phyloP scores from a whole-genome alignment of 257 asterid genomes.

The Leptodermis oblonga region DNA sequence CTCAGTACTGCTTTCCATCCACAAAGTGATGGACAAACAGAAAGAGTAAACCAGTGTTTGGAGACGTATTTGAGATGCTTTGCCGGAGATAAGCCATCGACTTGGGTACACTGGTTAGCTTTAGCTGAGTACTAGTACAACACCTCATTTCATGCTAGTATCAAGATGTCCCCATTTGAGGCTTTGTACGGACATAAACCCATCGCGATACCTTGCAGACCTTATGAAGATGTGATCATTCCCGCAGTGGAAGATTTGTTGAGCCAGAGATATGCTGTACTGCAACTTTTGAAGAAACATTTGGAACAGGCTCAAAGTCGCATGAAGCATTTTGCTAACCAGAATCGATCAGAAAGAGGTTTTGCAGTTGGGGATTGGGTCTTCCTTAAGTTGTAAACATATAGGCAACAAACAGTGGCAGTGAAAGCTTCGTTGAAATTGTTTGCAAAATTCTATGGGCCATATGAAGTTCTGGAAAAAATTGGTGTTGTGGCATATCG shows the following conservation, averaged over 20 bases:
- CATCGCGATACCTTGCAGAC: accelerated
- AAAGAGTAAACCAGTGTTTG: not conserved
- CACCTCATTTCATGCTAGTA: not conserved
- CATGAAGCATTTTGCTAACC: slow-evolving; percentile 1
- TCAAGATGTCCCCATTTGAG: too few species aligned
- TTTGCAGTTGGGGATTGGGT: slow-evolving; percentile 11
- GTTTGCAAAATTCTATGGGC: not conserved
- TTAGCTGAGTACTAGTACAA: slow-evolving; percentile 13
- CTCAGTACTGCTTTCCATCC: not conserved
- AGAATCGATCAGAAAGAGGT: not conserved
- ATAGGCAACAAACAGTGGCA: not conserved
- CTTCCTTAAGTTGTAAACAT: not conserved
- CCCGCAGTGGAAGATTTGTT: not conserved
- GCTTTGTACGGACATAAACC: slow-evolving; percentile 9
- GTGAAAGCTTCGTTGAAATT: not conserved
- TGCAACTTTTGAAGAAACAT: not conserved
- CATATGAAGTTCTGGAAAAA: not conserved
- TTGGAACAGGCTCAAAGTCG: not conserved
- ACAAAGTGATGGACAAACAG: not conserved
- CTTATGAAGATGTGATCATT: not conserved
- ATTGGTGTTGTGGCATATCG: not conserved
- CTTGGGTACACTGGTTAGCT: not conserved
- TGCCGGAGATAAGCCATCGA: not conserved
- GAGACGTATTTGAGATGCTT: not conserved
- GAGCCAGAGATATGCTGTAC: not conserved